Base-by-base conservation (phyloP, 495 filamentous ascomycete genomes). In the Hypoxylon perforatum region DNA sequence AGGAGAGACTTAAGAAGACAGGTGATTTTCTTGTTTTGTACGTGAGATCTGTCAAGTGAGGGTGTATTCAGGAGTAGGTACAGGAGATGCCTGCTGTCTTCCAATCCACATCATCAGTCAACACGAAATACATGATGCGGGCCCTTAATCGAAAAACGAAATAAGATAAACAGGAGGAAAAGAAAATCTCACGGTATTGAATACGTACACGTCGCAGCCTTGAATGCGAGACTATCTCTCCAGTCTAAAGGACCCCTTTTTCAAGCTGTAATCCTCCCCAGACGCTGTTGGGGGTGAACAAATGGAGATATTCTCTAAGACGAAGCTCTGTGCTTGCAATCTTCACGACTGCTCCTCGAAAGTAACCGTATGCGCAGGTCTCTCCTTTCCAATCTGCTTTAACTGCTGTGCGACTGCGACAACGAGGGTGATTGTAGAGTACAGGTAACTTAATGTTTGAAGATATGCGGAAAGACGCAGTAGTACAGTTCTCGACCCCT, bases 261-360 rank as follows among this genome's bases (percentile, higher is more conserved):
- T 22, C 22, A 56, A 63, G 56, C 49, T 53, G 53, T 30, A 54
- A n/a, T 41, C 35, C 42, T 57, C 39, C 48, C 39, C 41, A 36
- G 62, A 57, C 38, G 65, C 60, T 39, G 57, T 33, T 23, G 12
- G 52, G 51, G 39, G 39, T 70, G 46, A 67, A 71, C 57, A 67
- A 76, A 73, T 74, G 67, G 64, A 70, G 7, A 33, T 3, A 28
- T 28, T 72, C 73, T 70, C 61, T 61, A 76, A 82, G 78, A 81
- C 73, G 78, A 82, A 82, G 79, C 79, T 82, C 77, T 82, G 72
- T 82, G 79, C 79, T 81, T 78, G 74, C 78, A 77, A 72, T 77
- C 78, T 72, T 55, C 46, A 18, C 51, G 38, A 65, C 39, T 57
- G 61, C 69, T 61, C 57, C 63, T 65, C 57, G 61, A 60, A 63